Evolutionary conservation across 78 protist species (phyloP).

Genomic region (Planoprotostelium fungivorum): DNA sequence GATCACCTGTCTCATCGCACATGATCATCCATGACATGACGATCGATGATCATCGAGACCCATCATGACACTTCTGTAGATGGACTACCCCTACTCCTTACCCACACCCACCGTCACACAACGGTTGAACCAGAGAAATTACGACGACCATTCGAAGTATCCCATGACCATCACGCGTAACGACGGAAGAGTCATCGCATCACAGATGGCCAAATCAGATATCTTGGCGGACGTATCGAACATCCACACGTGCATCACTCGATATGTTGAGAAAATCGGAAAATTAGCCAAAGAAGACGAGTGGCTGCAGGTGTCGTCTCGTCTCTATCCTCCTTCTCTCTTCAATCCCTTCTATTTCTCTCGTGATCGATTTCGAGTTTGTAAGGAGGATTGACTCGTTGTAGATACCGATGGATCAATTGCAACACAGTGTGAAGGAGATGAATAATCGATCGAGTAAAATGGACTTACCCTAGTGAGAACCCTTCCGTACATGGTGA

Average conservation of each 20-base stretch:
- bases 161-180: background rate
- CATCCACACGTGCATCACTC: background rate
- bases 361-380: too few relatives aligned
- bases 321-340: too few relatives aligned
- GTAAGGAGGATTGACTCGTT: too few relatives aligned
- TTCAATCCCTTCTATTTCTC: too few relatives aligned
- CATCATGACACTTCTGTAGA: background rate
- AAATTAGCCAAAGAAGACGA: background rate
- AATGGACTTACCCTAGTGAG: background rate
- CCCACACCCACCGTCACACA: background rate
- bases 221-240: background rate
- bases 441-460: background rate
- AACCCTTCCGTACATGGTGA: background rate
- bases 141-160: background rate
- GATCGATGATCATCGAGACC: too few relatives aligned
- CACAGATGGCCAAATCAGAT: background rate
- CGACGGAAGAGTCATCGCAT: background rate
- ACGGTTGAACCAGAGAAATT: background rate
- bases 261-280: background rate
- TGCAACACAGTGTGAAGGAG: background rate
- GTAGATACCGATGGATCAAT: background rate
- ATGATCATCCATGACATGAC: too few relatives aligned
- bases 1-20: too few relatives aligned
- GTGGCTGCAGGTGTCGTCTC: background rate
- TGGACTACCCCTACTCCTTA: background rate